Conservation (phyloP, 176 grass and related monocot genomes). For the Eragrostis nindensis region DNA sequence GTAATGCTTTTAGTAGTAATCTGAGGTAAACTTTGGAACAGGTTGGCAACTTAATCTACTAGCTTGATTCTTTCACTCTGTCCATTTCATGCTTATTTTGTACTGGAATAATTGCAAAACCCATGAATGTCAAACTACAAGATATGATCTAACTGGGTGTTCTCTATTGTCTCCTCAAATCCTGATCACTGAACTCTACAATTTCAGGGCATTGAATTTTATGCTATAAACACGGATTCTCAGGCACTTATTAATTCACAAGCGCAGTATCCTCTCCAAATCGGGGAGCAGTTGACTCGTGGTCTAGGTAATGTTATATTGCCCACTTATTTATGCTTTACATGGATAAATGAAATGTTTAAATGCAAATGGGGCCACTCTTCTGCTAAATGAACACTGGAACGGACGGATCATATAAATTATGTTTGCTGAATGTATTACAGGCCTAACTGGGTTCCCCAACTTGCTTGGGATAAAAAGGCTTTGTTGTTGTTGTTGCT, state of each 20-base stretch:
- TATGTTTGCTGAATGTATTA: background rate
- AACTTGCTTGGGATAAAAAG: too few relatives aligned
- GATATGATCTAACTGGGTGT: background rate
- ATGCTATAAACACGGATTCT: slow-evolving; percentile 92
- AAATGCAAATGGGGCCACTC: background rate
- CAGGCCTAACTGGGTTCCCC: background rate
- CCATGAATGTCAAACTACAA: background rate
- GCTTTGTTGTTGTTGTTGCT: too few relatives aligned
- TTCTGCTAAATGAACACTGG: background rate
- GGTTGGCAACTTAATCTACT: background rate
- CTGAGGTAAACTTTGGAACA: background rate
- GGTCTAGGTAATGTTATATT: slow-evolving; percentile 70
- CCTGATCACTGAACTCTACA: slow-evolving; percentile 27
- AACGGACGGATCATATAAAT: background rate
- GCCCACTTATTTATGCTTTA: background rate
- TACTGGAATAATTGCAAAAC: background rate
- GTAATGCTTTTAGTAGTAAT: background rate
- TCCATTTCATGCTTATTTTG: background rate
- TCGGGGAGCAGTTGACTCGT: slow-evolving; percentile 92
- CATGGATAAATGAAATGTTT: background rate
- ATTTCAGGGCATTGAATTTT: slow-evolving; percentile 94
- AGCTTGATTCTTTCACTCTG: background rate
- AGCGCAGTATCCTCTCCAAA: slow-evolving; percentile 86
- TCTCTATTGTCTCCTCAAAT: background rate
- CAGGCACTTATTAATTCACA: slow-evolving; percentile 87